phyloP scores from a whole-genome alignment of 2,329 filamentous ascomycete species.

The Thielaviopsis populi region DNA sequence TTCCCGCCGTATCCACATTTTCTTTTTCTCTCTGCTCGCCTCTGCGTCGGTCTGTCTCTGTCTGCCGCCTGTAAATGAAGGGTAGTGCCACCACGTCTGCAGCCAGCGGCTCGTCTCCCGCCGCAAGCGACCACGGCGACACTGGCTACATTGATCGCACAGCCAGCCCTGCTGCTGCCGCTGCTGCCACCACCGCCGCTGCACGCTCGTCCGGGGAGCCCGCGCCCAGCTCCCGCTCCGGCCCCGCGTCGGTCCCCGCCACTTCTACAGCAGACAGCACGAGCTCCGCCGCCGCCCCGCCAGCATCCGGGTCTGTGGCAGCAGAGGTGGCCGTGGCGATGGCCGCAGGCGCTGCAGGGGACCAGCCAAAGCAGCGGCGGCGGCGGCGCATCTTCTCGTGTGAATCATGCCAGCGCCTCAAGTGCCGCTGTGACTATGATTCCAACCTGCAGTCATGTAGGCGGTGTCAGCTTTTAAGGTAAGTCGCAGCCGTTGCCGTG shows the following conservation, averaged over 20 bases:
- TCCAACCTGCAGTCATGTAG: slow-evolving; percentile 13
- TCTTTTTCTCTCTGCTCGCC: neutral
- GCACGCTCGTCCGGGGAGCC: neutral
- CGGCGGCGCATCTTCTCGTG: slow-evolving; percentile 14
- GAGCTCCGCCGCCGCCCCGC: neutral
- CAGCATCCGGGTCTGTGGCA: slow-evolving; percentile 11
- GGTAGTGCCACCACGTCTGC: slow-evolving; percentile 6
- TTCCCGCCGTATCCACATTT: neutral
- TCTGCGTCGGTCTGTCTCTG: neutral
- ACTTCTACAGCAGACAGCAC: neutral
- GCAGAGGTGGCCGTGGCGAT: slow-evolving; percentile 11
- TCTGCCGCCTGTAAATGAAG: neutral
- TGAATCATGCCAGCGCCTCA: slow-evolving; percentile 15
- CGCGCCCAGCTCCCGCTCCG: neutral
- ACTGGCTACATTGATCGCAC: neutral
- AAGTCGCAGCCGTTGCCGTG: neutral
- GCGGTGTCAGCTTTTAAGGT: slow-evolving; percentile 14
- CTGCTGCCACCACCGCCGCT: neutral
- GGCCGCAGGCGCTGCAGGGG: neutral
- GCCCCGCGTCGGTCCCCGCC: neutral
- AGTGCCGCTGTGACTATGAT: slow-evolving; percentile 16
- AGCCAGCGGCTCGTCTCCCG: slow-evolving; percentile 6
- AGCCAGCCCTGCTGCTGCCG: neutral
- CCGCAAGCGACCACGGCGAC: slow-evolving; percentile 2
- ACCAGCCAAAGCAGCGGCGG: slow-evolving; percentile 13